Conservation (phyloP, 768 basidiomycete species). For the Glaciozyma martinii region DNA sequence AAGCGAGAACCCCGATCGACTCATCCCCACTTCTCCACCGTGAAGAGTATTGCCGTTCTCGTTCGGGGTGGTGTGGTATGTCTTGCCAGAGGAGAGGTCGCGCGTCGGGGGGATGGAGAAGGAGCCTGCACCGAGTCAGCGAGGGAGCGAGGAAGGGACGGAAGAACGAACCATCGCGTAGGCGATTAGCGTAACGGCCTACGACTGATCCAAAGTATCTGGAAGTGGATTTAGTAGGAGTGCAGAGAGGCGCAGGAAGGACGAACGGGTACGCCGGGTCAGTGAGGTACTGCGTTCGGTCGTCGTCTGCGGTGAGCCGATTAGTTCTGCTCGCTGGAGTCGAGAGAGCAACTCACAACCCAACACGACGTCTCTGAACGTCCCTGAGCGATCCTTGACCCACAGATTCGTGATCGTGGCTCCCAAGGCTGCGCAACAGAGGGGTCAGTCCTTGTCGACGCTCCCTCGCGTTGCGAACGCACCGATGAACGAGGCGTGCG, state of each 20-base stretch:
- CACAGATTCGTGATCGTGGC: conserved; percentile 9
- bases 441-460: not conserved
- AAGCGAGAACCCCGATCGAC: conserved; percentile 8
- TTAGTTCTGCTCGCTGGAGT: not conserved
- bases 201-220: conserved; percentile 15
- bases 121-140: not conserved
- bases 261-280: not conserved
- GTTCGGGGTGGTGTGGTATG: not conserved
- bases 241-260: too few species aligned
- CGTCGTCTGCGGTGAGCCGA: not conserved
- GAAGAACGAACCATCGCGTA: not conserved
- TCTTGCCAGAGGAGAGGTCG: not conserved
- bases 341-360: not conserved
- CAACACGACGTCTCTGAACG: conserved; percentile 4
- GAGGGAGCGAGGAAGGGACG: not conserved
- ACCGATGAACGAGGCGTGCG: conserved; percentile 9
- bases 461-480: not conserved
- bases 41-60: conserved; percentile 9
- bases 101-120: conserved; percentile 7
- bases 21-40: conserved; percentile 11
- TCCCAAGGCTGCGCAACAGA: conserved; percentile 2
- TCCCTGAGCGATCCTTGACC: not conserved
- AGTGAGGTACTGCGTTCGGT: not conserved
- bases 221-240: too few species aligned
- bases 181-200: conserved; percentile 16